Conservation (phyloP, 345 rosid genomes). For the Cardamine resedifolia region DNA sequence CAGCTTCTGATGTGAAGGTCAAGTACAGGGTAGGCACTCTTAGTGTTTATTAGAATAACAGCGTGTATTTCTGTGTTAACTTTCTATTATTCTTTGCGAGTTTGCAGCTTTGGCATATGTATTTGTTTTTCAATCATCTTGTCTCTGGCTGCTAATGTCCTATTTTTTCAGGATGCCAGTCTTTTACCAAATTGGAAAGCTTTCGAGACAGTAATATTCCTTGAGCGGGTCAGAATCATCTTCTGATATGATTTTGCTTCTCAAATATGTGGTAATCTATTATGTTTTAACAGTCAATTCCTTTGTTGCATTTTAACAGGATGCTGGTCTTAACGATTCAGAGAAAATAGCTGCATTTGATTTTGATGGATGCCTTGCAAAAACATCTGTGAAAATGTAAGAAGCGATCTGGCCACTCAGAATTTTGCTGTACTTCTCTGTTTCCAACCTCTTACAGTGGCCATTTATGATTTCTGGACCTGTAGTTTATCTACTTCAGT, state of each 20-base stretch:
- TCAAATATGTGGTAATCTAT: not conserved
- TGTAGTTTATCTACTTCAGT: not conserved
- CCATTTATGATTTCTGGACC: not conserved
- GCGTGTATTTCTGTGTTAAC: not conserved
- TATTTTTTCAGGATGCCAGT: slow-evolving; percentile 56
- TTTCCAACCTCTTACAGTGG: not conserved
- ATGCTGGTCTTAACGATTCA: slow-evolving; percentile 75
- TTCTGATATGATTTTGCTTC: not conserved
- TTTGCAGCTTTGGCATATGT: slow-evolving; percentile 21
- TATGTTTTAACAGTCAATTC: not conserved
- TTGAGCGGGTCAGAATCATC: slow-evolving; percentile 63
- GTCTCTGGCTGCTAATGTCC: slow-evolving; percentile 10
- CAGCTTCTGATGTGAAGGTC: slow-evolving; percentile 61
- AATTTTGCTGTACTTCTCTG: not conserved
- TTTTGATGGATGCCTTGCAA: slow-evolving; percentile 94
- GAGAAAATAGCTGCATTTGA: slow-evolving; percentile 93
- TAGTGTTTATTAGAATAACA: not conserved
- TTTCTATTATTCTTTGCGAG: not conserved
- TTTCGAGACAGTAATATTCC: slow-evolving; percentile 80
- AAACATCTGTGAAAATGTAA: slow-evolving; percentile 80
- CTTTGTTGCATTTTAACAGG: slow-evolving; percentile 44
- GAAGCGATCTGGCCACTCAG: not conserved
- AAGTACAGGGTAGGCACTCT: slow-evolving; percentile 60
- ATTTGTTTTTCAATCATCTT: not conserved
- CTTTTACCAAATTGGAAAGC: slow-evolving; percentile 89